phyloP scores from a whole-genome alignment of 495 filamentous ascomycete species.

The Podospora tetraspora region DNA sequence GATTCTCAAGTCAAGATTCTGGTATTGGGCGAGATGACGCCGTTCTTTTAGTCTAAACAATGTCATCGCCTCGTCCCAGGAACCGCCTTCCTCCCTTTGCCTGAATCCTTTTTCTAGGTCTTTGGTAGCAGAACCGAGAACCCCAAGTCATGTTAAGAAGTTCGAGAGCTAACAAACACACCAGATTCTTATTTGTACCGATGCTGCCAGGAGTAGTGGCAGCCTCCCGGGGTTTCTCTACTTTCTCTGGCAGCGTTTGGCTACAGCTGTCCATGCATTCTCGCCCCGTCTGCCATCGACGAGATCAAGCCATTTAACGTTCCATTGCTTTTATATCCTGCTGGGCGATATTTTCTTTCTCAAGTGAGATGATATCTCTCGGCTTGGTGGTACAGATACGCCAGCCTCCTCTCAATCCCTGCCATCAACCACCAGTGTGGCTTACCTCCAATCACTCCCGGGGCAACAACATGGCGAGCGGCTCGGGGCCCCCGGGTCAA shows the following conservation, averaged over 20 bases:
- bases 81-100: background rate
- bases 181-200: background rate
- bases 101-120: background rate
- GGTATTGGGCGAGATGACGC: background rate
- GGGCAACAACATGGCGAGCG: too few relatives aligned
- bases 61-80: background rate
- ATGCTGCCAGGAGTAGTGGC: background rate
- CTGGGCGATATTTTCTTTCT: background rate
- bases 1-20: background rate
- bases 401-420: background rate
- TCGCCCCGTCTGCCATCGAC: background rate
- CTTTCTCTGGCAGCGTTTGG: background rate
- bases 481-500: background rate
- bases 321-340: background rate
- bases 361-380: background rate
- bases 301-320: too few relatives aligned
- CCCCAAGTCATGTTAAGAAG: background rate
- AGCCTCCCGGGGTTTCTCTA: background rate
- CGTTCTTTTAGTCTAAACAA: background rate
- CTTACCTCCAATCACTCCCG: background rate
- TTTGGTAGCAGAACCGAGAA: background rate
- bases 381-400: background rate
- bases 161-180: background rate
- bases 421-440: background rate
- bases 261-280: background rate